Percentiles rank a stretch among this genome's conserved stretches.
Conservation (phyloP, 768 basidiomycete genomes). For the Termitomyces sp. region DNA sequence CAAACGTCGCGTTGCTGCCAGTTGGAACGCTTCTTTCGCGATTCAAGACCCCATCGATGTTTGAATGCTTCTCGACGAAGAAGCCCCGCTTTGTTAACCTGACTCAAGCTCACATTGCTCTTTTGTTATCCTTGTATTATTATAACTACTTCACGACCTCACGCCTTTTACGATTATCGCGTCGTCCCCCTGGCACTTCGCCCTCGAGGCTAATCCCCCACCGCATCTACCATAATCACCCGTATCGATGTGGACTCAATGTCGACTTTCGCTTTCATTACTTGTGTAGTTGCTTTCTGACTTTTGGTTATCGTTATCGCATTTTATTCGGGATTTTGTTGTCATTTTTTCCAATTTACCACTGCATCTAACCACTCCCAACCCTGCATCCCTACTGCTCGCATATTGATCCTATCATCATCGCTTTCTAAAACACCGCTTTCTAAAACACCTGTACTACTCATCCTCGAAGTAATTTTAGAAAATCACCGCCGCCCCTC, state of each 20-base stretch:
- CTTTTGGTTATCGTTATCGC: slow-evolving; percentile 30
- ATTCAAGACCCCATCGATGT: slow-evolving; percentile 24
- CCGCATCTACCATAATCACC: background rate
- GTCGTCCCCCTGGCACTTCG: background rate
- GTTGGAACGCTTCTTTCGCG: slow-evolving; percentile 35
- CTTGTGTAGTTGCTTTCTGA: slow-evolving; percentile 45
- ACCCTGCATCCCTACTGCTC: slow-evolving; percentile 4
- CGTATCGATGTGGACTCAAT: background rate
- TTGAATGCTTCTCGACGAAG: slow-evolving; percentile 1
- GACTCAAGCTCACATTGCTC: background rate
- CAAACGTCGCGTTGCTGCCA: slow-evolving; percentile 51
- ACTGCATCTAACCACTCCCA: slow-evolving; percentile 5
- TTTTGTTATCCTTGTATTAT: slow-evolving; percentile 13
- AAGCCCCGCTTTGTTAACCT: background rate
- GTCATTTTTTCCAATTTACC: background rate
- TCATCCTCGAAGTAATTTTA: background rate
- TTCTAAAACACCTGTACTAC: slow-evolving; percentile 5
- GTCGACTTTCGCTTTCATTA: slow-evolving; percentile 46
- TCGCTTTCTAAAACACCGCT: slow-evolving; percentile 11
- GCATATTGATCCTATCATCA: slow-evolving; percentile 13
- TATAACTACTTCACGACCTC: slow-evolving; percentile 10
- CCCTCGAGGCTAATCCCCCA: background rate
- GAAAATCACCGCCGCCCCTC: background rate
- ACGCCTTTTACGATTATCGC: background rate
- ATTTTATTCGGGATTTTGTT: slow-evolving; percentile 9